Base-by-base conservation (phyloP, 2,329 filamentous ascomycete species). In the Colletotrichum tropicale region DNA sequence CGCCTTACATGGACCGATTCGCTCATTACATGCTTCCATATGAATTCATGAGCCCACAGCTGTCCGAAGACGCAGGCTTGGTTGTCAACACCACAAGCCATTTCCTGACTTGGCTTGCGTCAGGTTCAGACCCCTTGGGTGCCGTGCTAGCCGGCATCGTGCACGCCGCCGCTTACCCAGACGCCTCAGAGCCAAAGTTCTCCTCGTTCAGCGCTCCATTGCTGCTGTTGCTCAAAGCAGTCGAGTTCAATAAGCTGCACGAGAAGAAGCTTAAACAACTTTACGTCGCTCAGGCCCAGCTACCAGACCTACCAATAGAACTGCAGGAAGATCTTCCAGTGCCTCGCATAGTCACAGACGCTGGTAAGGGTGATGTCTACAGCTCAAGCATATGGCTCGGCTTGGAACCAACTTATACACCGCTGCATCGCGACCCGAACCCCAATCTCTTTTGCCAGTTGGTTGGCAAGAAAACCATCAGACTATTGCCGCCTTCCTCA, bases 401-500 rank as follows among this genome's bases (percentile, higher is more conserved):
- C 1, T 88, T 93, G 16, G 92, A 95, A 52, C 95, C 95, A 1
- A 98, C 96, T 0, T 96, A 95, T 79, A 98, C 97, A 1, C 96
- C 97, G 5, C 87, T 98, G 5, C 97, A 99, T 84, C 91, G 94
- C 70, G 97, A 99, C 81, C 97, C 97, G 1, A 98, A 98, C 80
- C 95, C 95, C 0, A 99, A 99, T 81, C 80, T 98, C 0, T 98
- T 98, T 82, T 91, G 95, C 61, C 97, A 99, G 84, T 84, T 98
- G 15, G 91, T 91, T 18, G 92, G 95, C 6, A 84, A 82, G 67
- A 99, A 99, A 84, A 82, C 86, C 0, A 87, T 98, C 18, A 89
- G 96, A n/a, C 82, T 98, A 15, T 88, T 96, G 74, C 85, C 88
- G 6, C 95, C 96, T 0, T 81, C 84, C 0, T 81, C 87, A 5